phyloP scores from a whole-genome alignment of 176 grass and related monocot genomes.

The Thalia dealbata region DNA sequence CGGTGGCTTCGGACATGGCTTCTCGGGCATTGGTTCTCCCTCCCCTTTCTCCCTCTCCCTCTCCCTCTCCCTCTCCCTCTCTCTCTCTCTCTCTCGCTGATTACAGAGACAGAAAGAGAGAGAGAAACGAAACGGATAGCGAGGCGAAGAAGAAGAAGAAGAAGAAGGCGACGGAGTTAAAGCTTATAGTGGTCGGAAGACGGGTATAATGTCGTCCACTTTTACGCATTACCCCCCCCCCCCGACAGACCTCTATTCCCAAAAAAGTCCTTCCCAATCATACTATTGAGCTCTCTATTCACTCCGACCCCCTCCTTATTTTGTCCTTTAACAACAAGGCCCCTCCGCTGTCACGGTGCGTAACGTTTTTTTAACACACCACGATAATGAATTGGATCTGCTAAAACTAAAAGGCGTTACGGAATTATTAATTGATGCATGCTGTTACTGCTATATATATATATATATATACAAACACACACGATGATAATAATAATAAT shows the following conservation, averaged over 20 bases:
- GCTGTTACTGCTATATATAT: no score
- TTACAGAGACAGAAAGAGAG: constrained; percentile 7
- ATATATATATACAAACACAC: no score
- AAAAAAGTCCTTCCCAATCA: not conserved
- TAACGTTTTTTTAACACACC: not conserved
- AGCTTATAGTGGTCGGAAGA: constrained; percentile 11
- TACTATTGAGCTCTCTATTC: not conserved
- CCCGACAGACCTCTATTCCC: not conserved
- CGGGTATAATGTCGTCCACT: not conserved
- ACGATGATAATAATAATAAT: no score
- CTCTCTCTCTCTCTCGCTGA: not conserved
- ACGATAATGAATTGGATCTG: not conserved
- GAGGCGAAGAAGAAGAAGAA: not conserved
- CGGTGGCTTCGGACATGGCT: constrained; percentile 38
- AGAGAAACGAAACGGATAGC: constrained; percentile 10
- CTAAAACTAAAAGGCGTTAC: not conserved
- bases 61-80: not conserved
- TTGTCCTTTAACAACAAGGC: not conserved
- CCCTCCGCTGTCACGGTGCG: not conserved
- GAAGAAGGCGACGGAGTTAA: not conserved
- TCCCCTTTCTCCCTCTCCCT: not conserved
- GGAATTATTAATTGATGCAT: not conserved
- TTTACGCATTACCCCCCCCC: not conserved
- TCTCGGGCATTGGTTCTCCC: constrained; percentile 24
- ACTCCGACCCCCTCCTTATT: not conserved